Percentiles rank a stretch among this genome's conserved stretches.
These are phyloP conservation scores for Viola pubescens DNA, from an alignment of 441 rosid genomes.

Conservation along the genomic window DNA sequence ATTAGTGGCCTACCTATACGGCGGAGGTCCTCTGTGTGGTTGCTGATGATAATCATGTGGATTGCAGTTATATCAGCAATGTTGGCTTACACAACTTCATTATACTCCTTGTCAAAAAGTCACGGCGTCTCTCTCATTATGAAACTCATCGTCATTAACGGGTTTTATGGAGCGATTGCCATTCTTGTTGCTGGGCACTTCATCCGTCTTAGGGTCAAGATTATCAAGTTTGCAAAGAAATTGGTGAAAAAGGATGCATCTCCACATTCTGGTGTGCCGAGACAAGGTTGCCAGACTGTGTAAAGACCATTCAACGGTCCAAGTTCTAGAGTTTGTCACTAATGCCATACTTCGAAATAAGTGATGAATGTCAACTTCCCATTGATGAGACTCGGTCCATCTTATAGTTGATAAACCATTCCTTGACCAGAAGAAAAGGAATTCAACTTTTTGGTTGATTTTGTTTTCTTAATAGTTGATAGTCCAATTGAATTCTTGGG, in stretches of 20 bases:
- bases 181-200: background rate
- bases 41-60: conserved; percentile 19
- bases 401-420: no score
- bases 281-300: background rate
- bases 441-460: no score
- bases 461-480: no score
- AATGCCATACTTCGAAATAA: background rate
- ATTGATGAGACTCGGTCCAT: background rate
- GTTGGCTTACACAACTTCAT: conserved; percentile 4
- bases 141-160: background rate
- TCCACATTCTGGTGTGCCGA: background rate
- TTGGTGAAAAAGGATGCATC: background rate
- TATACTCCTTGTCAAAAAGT: background rate
- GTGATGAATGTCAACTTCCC: no score
- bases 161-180: background rate
- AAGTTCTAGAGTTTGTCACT: background rate
- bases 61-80: conserved; percentile 12
- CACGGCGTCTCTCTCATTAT: no score
- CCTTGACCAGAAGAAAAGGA: no score
- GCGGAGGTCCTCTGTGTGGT: conserved; percentile 3
- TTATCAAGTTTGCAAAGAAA: background rate
- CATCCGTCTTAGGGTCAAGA: background rate
- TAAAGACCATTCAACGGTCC: background rate
- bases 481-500: no score
- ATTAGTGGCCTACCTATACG: conserved; percentile 19